phyloP scores from a whole-genome alignment of 495 filamentous ascomycete species.

The Lentithecium fluviatile region DNA sequence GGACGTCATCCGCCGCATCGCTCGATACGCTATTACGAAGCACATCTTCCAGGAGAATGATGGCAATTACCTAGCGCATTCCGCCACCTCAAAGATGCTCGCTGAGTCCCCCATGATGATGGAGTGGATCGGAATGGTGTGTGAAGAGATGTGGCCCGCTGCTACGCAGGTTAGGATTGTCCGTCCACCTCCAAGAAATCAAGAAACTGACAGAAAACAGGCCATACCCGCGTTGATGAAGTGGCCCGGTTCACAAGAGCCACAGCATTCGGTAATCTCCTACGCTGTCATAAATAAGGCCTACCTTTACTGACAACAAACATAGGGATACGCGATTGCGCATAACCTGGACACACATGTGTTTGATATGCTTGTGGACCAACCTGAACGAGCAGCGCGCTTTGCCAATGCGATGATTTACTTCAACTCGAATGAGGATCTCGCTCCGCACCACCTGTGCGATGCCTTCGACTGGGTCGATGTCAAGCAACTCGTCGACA shows the following conservation, averaged over 20 bases:
- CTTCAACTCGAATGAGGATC: neutral
- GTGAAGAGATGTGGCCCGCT: neutral
- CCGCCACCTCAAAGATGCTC: neutral
- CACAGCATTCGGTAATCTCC: constrained; percentile 8
- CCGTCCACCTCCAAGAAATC: neutral
- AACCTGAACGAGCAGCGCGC: neutral
- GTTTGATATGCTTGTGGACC: neutral
- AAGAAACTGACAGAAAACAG: no score
- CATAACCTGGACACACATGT: neutral
- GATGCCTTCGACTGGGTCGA: constrained; percentile 2
- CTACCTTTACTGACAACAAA: no score
- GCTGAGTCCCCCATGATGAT: neutral
- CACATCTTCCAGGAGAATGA: neutral
- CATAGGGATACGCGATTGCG: no score
- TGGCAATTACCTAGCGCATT: neutral
- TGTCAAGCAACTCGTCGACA: constrained; percentile 1
- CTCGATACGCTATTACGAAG: constrained; percentile 6
- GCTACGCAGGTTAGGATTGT: no score
- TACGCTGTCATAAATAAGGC: no score
- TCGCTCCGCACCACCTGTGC: neutral
- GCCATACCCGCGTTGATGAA: no score
- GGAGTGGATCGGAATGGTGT: neutral
- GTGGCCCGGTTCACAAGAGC: constrained; percentile 17
- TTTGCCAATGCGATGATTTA: constrained; percentile 8
- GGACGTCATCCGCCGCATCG: neutral